Percentiles rank a stretch among this genome's conserved stretches.
These are phyloP conservation scores for Suhomyces vadensis DNA, from an alignment of 805 yeast genomes.

Conservation along the genomic window DNA sequence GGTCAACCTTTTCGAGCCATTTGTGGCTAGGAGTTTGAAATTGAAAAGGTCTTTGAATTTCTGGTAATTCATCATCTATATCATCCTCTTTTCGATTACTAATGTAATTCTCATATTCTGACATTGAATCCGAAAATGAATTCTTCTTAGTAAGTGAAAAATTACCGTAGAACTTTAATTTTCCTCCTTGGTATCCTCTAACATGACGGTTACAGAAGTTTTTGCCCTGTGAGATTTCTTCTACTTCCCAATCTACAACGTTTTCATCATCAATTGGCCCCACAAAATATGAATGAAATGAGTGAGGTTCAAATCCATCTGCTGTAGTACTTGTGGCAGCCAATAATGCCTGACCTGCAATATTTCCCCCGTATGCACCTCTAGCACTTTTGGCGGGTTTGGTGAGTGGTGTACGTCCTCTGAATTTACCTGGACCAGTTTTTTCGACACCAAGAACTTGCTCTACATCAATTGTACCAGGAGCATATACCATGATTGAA, in stretches of 20 bases:
- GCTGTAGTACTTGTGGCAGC: slow-evolving; percentile 32
- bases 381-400: slow-evolving; percentile 29
- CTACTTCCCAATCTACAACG: slow-evolving; percentile 32
- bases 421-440: slow-evolving; percentile 16
- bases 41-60: slow-evolving; percentile 30
- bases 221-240: slow-evolving; percentile 35
- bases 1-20: slow-evolving; percentile 24
- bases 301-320: slow-evolving; percentile 35
- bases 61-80: slow-evolving; percentile 26
- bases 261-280: slow-evolving; percentile 17
- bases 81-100: slow-evolving; percentile 21
- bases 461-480: slow-evolving; percentile 9
- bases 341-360: slow-evolving; percentile 37
- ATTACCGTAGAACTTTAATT: slow-evolving; percentile 28
- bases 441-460: slow-evolving; percentile 20
- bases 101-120: slow-evolving; percentile 20
- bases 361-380: slow-evolving; percentile 36
- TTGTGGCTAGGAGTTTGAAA: slow-evolving; percentile 36
- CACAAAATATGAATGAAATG: slow-evolving; percentile 35
- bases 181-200: slow-evolving; percentile 28
- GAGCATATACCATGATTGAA: background rate
- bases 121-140: slow-evolving; percentile 21
- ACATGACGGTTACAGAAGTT: slow-evolving; percentile 36
- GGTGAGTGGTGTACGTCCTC: slow-evolving; percentile 26
- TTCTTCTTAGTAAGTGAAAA: slow-evolving; percentile 37